Base-by-base conservation (phyloP, 1,284 basidiomycete genomes). In the Trichosporon asahii region DNA sequence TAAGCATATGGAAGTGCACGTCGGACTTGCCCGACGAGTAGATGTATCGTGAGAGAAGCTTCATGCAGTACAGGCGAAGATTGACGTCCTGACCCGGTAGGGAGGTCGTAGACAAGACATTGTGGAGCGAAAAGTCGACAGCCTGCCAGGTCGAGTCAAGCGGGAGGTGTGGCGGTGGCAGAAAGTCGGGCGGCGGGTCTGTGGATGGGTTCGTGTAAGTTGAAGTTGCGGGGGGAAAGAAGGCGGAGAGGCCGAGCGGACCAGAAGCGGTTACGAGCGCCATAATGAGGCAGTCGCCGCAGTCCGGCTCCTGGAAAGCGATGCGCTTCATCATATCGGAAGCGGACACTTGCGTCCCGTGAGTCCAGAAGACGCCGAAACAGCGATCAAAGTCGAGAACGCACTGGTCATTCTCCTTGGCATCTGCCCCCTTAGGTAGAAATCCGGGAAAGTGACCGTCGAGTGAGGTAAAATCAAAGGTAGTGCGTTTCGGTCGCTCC, bases 251-350 rank as follows among this genome's bases (percentile, higher is more conserved):
- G 9, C 87, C 86, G 1, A 83, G 73, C 0, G 79, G 76, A 0
- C 86, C 86, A 57, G 85, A 86, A 0, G 83, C 80, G 18, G 82
- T 81, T 2, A 87, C 82, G 8, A 88, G 80, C 0, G 85, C 85
- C 67, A 83, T 82, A 64, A 87, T 84, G 46, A 86, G 71, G 76
- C 86, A 87, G 73, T 87, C 87, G 18, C 86, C 87, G 70, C 87
- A 88, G 18, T 82, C 70, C 0, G 83, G 79, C 15, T 82, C 74
- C n/a, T 80, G 76, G 76, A 87, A 88, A 0, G 86, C 83, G 49
- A 87, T 78, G 35, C 84, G 79, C 75, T 83, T 86, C 79, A 88
- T 87, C 76, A 87, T 82, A n/a, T 83, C 82, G 12, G 76, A 77
- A 0, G 85, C 78, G 0, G 78, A 69, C 14, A 77, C 69, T 27